Base-by-base conservation (phyloP, 1,284 basidiomycete species). In the Ceratorhiza oryzae-sativae region DNA sequence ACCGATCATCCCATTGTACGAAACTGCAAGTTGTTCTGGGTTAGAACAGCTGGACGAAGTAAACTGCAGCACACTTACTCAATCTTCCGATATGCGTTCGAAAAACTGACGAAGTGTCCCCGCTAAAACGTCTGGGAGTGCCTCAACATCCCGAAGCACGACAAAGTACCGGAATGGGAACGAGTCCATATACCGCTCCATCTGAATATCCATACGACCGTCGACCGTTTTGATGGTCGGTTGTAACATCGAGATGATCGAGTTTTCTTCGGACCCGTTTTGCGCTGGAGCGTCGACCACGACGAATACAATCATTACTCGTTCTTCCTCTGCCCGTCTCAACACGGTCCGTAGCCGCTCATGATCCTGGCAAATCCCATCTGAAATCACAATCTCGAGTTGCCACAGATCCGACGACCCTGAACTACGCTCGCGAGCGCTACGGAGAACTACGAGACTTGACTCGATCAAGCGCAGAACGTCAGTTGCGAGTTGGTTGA, bases 131-230 rank as follows among this genome's bases (percentile, higher is more conserved):
- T 95, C 92, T 0, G 97, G 97, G 51, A 99, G 83, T 3, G 94
- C 89, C 80, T 97, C 95, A 46, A 97, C 94, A 77, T 93, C 89
- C 73, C 95, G 85, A 55, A 99, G 82, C 18, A 99, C 92, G 61
- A 98, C 92, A 77, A 96, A 99, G 80, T 97, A 97, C 82, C 98
- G 95, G 82, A 99, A 99, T 0, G 97, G 97, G 87, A 99, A 99
- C 2, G 94, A 92, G 79, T 98, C 95, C 76, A 98, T 81, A 80
- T 98, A 98, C 60, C 93, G 88, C 77, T 92, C 86, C 84, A 98
- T 89, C 78, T 93, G 88, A 76, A 99, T 83, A 81, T 98, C 92
- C 88, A 96, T 90, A 74, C 83, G 82, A 20, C 97, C 97, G 74
- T 92, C 89, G n/a, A 93, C 87, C 65, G 86, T 87, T 79, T 90